Conservation (phyloP, 352 stramenopile genomes). For the Peronosclerospora sorghi region DNA sequence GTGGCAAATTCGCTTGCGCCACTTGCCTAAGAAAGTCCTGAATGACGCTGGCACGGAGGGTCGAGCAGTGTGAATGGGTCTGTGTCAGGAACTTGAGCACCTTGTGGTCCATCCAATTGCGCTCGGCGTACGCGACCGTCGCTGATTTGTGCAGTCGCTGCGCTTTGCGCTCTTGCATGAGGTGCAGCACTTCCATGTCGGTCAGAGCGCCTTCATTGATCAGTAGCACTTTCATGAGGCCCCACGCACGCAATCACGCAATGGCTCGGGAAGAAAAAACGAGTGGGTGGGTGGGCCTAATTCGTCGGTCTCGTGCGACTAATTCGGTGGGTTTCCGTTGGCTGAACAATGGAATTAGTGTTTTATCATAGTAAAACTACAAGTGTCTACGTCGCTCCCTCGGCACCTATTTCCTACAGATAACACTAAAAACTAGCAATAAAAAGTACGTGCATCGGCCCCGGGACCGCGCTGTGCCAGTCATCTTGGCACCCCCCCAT, state of each 20-base stretch:
- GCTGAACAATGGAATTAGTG: constrained; percentile 10
- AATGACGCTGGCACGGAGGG: constrained; percentile 35
- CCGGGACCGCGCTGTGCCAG: not conserved
- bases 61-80: constrained; percentile 45
- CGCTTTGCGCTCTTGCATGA: constrained; percentile 78
- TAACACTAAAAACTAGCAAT: constrained; percentile 29
- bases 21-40: constrained; percentile 52
- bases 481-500: no score
- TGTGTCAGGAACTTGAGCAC: constrained; percentile 81
- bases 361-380: constrained; percentile 20
- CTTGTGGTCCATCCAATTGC: constrained; percentile 87
- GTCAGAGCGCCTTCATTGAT: constrained; percentile 71
- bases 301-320: no score
- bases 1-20: constrained; percentile 26
- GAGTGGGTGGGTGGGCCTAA: no score
- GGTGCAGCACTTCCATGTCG: constrained; percentile 69
- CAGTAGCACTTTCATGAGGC: constrained; percentile 82
- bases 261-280: no score
- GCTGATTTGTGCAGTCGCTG: constrained; percentile 64
- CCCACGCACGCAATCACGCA: no score
- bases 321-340: no score
- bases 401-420: constrained; percentile 15
- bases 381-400: constrained; percentile 18
- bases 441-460: constrained; percentile 17
- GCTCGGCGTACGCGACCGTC: constrained; percentile 66